Evolutionary conservation across 75 land plant genomes (phyloP), one percentile per base, ranked within the genome.

Genomic region (Azolla pinnata): DNA sequence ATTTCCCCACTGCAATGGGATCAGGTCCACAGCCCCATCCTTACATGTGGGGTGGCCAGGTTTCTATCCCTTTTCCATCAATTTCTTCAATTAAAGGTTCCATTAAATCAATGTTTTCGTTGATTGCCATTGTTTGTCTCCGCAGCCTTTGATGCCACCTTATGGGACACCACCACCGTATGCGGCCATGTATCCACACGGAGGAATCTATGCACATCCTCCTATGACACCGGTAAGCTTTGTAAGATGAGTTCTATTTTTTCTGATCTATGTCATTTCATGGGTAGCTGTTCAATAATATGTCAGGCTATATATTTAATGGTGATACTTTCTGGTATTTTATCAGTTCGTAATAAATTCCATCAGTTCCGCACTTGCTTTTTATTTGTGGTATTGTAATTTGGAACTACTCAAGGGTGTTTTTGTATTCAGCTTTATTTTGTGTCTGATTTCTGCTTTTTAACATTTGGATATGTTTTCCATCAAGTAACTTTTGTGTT

Each of bases 41-140:
- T 4, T 90, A 83, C 50, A 81, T 90, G 82, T 90, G 96, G 96
- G 76, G 80, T 7, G 78, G 77, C 31, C 96, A 85, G 82, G 89
- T 81, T 0, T 59, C 38, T 19, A 20, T 21, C n/a, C 32, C 0
- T 44, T 35, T 33, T 31, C 8, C n/a, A 0, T 0, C 1, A 34
- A 35, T 29, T 26, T 33, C 28, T 21, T 14, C 16, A 31, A 44
- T n/a, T 24, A 24, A 44, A 21, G 20, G 16, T 59, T 1, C n/a
- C n/a, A n/a, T n/a, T n/a, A n/a, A n/a, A n/a, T n/a, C n/a, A n/a
- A n/a, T n/a, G n/a, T n/a, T n/a, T n/a, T n/a, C n/a, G n/a, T n/a
- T n/a, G n/a, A n/a, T n/a, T n/a, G n/a, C n/a, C n/a, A n/a, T n/a
- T n/a, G n/a, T n/a, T n/a, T n/a, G n/a, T n/a, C 19, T 18, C 70